Evolutionary conservation across 2,329 filamentous ascomycete species (phyloP), one percentile per base, ranked within the genome.

Genomic region (Ophiocordyceps camponoti-rufipedis): DNA sequence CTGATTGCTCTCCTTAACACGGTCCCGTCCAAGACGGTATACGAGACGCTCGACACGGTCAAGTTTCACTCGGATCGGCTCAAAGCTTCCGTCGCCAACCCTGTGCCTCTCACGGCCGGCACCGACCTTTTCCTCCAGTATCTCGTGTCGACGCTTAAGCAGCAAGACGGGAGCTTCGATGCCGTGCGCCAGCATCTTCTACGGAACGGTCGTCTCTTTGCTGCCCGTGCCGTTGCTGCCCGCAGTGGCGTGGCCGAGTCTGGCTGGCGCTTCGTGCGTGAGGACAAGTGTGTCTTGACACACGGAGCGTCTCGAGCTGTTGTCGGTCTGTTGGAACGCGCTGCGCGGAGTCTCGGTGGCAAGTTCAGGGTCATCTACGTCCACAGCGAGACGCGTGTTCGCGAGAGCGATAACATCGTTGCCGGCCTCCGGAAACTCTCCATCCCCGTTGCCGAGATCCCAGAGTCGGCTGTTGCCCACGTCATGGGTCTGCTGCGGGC

Each of bases 61-160:
- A 79, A 81, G 56, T 75, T 73, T 42, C 81, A 91, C 58, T 89
- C 85, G 44, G 71, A 75, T 45, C 75, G 78, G 55, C 76, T 98
- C 51, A 89, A 88, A 62, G 71, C 72, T 47, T 78, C 80, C 18
- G 82, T 94, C 45, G 72, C 82, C 8, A 96, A 98, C 65, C 85
- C 88, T 13, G 85, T 96, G 47, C 89, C 88, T 5, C 77, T 96
- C 14, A 87, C 85, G 43, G 91, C 93, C 46, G 91, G 91, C 55
- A 94, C 88, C 48, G 88, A 95, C 61, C 78, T 96, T 48, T 96
- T 98, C 70, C 84, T 91, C 61, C 82, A 89, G 59, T 96, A 94
- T 64, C 77, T 98, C 54, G 82, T 94, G 56, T 78, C 80, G 47
- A 86, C 72, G 51, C 70, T 81, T 58, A 74, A 73, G 64, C 68